These are phyloP conservation scores for Aspergillus felis DNA, from an alignment of 2,329 filamentous ascomycete genomes.

Conservation along the genomic window DNA sequence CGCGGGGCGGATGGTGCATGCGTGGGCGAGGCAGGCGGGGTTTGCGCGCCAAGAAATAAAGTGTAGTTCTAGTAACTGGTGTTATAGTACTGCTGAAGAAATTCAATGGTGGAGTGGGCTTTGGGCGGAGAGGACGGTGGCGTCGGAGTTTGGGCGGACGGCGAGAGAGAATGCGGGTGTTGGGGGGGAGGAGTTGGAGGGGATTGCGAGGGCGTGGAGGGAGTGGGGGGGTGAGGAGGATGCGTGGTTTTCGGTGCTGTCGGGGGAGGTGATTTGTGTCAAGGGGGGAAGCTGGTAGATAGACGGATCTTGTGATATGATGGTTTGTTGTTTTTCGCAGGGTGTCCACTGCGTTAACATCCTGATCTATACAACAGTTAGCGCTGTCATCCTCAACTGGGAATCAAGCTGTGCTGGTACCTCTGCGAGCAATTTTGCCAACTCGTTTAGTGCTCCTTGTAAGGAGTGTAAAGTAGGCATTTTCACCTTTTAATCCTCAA, in stretches of 20 bases:
- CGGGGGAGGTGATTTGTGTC: constrained; percentile 31
- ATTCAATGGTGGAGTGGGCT: constrained; percentile 24
- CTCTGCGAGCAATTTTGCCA: too few relatives aligned
- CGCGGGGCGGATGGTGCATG: constrained; percentile 22
- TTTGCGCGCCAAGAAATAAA: constrained; percentile 15
- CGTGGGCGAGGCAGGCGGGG: constrained; percentile 28
- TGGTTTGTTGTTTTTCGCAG: too few relatives aligned
- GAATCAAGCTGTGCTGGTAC: too few relatives aligned
- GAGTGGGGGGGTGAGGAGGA: constrained; percentile 28
- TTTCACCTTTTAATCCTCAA: too few relatives aligned
- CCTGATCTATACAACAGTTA: too few relatives aligned
- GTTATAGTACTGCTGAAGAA: constrained; percentile 25
- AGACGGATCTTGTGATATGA: too few relatives aligned
- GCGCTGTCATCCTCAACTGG: too few relatives aligned
- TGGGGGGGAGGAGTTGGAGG: constrained; percentile 25
- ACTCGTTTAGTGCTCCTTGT: too few relatives aligned
- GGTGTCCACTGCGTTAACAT: too few relatives aligned
- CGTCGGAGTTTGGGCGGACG: constrained; percentile 23
- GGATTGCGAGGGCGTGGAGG: constrained; percentile 26
- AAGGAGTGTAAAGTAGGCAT: too few relatives aligned
- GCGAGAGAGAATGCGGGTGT: constrained; percentile 26
- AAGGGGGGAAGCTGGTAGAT: constrained; percentile 10
- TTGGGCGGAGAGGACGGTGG: constrained; percentile 24
- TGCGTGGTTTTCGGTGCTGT: constrained; percentile 28
- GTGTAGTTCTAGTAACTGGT: constrained; percentile 25